Base-by-base conservation (phyloP, 2,329 filamentous ascomycete genomes). In the Colletotrichum orchidophilum region DNA sequence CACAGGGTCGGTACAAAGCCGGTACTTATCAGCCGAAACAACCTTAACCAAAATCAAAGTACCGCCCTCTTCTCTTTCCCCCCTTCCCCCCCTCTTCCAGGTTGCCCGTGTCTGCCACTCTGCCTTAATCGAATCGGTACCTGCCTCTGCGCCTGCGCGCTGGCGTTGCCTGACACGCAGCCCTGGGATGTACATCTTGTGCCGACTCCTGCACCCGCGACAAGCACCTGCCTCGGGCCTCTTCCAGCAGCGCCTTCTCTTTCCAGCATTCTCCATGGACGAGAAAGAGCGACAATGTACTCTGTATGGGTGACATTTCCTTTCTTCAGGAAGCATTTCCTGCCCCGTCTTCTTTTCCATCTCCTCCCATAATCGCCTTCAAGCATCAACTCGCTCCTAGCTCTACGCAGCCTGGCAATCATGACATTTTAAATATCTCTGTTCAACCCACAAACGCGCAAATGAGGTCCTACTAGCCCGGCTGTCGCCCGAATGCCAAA, bases 61-160 rank as follows among this genome's bases (percentile, higher is more conserved):
- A 58, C 18, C 21, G 15, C 15, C 35, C 33, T 21, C 5, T 46
- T 6, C 27, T 31, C 31, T 5, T 31, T 9, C 24, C 29, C 55
- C 52, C 50, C 18, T 63, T 15, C 33, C 59, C n/a, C 9, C 15
- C 39, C 8, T 11, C 21, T 60, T 46, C 57, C 39, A 21, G 15
- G 57, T 18, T 24, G 39, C 13, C 31, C 39, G 26, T 35, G 13
- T 60, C 21, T 35, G 50, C 57, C 42, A 13, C 13, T 27, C 3
- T 18, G 18, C 24, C 13, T 27, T 29, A 24, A 15, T 27, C 39
- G 18, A 60, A n/a, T 12, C 26, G 24, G 49, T 63, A 31, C 63
- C 63, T 66, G 63, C 62, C 63, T 54, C 67, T 52, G 63, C 65
- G 64, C 54, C 33, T 64, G 54, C 39, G 63, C 67, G 67, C 67